Conservation (phyloP, 2,329 filamentous ascomycete species). For the Aspergillus felis region DNA sequence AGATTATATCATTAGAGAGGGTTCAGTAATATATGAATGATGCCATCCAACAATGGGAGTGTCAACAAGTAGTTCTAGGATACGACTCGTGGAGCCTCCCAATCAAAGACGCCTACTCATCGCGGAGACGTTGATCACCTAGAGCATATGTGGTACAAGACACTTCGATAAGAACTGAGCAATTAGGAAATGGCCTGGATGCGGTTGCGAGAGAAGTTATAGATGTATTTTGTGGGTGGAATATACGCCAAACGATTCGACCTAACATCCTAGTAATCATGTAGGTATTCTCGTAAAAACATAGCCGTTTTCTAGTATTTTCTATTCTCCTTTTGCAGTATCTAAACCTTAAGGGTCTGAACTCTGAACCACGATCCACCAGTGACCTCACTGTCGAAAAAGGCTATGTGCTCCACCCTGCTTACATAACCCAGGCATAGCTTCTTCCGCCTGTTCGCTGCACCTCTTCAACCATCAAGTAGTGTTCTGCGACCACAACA, state of each 20-base stretch:
- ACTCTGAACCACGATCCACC: neutral
- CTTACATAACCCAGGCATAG: conserved; percentile 19
- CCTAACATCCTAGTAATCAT: neutral
- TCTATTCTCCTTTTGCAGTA: neutral
- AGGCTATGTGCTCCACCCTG: neutral
- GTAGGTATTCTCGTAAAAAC: neutral
- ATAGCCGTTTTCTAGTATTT: neutral
- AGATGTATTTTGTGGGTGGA: neutral
- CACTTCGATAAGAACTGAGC: neutral
- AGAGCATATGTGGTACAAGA: neutral
- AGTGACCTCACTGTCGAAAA: neutral
- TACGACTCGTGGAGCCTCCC: no score
- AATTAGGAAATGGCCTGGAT: conserved; percentile 5
- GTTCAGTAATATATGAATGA: no score
- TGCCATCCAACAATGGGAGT: no score
- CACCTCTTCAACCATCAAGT: conserved; percentile 2
- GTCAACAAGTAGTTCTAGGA: no score
- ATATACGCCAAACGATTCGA: neutral
- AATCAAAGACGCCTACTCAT: no score
- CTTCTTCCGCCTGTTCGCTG: conserved; percentile 3
- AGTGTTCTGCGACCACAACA: conserved; percentile 8
- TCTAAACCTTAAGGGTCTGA: neutral
- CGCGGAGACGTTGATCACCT: no score
- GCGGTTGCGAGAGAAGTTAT: conserved; percentile 6
- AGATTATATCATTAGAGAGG: neutral